Conservation (phyloP, 177 flowering plant species). For the Vitis hybrid region DNA sequence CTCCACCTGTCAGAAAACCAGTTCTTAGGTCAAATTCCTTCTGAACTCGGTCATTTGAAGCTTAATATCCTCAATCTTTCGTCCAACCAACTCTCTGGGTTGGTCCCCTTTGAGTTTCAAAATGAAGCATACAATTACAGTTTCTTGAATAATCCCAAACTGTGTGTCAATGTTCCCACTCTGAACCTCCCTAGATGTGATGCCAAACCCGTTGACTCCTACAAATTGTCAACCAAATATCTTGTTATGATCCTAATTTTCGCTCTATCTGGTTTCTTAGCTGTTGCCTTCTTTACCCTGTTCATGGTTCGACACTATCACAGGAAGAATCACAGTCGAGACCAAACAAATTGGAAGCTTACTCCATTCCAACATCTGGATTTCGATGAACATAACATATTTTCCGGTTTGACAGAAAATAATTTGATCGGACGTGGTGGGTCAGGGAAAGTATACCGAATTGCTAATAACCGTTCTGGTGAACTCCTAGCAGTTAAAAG, state of each 20-base stretch:
- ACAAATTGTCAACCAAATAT: constrained; percentile 24
- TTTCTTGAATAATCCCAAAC: constrained; percentile 65
- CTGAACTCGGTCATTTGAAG: constrained; percentile 36
- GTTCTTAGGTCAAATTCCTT: constrained; percentile 55
- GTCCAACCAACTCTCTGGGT: constrained; percentile 61
- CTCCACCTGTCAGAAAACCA: constrained; percentile 55
- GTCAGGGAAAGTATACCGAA: constrained; percentile 56
- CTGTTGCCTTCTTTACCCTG: constrained; percentile 11
- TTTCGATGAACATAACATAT: constrained; percentile 43
- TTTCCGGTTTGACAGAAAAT: constrained; percentile 44
- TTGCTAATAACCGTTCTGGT: too few relatives aligned
- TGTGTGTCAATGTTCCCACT: constrained; percentile 45
- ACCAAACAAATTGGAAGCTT: constrained; percentile 44
- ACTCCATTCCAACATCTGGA: constrained; percentile 60
- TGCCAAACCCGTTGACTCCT: not conserved
- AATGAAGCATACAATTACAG: constrained; percentile 58
- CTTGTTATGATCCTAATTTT: constrained; percentile 32
- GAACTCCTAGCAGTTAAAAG: too few relatives aligned
- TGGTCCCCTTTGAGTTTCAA: constrained; percentile 50
- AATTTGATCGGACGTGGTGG: constrained; percentile 68
- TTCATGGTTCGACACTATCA: constrained; percentile 26
- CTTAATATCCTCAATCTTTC: constrained; percentile 62
- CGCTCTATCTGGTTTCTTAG: constrained; percentile 20
- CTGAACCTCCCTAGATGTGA: constrained; percentile 32
- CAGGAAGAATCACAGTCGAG: constrained; percentile 26